Conservation (phyloP, 23 red algal genomes). For the Agarophyton chilense region DNA sequence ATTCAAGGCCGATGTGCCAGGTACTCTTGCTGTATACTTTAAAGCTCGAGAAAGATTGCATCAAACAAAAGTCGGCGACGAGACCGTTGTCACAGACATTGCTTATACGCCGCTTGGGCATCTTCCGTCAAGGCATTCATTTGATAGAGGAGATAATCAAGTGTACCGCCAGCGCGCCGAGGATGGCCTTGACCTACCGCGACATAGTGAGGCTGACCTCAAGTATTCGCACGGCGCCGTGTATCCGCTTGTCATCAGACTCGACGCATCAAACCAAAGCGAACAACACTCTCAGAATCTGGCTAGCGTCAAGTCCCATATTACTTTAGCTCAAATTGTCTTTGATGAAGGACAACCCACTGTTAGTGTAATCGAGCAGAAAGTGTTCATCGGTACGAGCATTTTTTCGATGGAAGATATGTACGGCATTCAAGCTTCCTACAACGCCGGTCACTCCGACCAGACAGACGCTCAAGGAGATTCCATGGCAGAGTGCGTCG, state of each 20-base stretch:
- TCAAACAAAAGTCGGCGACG: background rate
- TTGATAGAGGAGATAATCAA: constrained; percentile 56
- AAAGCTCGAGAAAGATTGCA: constrained; percentile 18
- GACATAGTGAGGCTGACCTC: background rate
- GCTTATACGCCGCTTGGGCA: background rate
- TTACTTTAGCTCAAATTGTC: constrained; percentile 73
- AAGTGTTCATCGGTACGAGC: constrained; percentile 65
- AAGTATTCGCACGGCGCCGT: background rate
- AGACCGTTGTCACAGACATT: constrained; percentile 2
- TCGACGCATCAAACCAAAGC: constrained; percentile 45
- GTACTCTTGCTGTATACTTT: constrained; percentile 32
- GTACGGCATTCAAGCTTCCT: constrained; percentile 81
- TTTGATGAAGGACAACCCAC: background rate
- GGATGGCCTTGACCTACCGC: constrained; percentile 29
- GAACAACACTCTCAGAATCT: background rate
- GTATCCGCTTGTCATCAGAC: constrained; percentile 71
- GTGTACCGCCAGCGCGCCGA: constrained; percentile 66
- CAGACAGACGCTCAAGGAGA: background rate
- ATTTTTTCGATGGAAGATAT: constrained; percentile 78
- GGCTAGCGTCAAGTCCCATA: constrained; percentile 26
- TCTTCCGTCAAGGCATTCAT: background rate
- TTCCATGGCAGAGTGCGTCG: constrained; percentile 65
- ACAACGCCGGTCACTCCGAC: constrained; percentile 13
- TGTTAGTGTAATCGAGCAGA: constrained; percentile 61
- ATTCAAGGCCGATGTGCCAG: constrained; percentile 46